Base-by-base conservation (phyloP, 495 filamentous ascomycete species). In the Aspergillus coremiiformis region DNA sequence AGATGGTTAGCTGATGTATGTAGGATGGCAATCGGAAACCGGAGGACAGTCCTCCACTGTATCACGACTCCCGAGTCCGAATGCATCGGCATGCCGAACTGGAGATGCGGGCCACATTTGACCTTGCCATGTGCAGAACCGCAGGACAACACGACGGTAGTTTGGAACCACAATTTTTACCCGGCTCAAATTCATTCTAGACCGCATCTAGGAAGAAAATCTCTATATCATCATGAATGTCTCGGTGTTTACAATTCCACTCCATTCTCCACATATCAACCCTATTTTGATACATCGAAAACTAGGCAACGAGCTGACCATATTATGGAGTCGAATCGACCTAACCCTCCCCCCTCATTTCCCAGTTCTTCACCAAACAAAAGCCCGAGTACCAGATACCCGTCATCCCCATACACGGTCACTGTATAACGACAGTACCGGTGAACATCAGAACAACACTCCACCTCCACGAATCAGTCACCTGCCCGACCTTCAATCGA, bases 341-440 rank as follows among this genome's bases (percentile, higher is more conserved):
- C 7, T 3, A 30, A 30, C 1, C 7, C 7, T 11, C 7, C 27
- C 27, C 12, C 8, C 32, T 12, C 32, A 35, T 35, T n/a, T 12
- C 12, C 32, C 32, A 35, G 32, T 12, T 35, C 14, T 35, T 35
- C 32, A 35, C 11, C 37, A 15, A 19, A 35, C 4, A 35, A 41
- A 20, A 17, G 6, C 37, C 37, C 15, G 37, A 21, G 37, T 41
- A 41, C 9, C 3, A 11, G 37, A 41, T 41, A 41, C 37, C 37
- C 19, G 37, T 41, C 37, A 41, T 12, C 19, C 23, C 10, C n/a
- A 60, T 60, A 60, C 57, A 44, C 8, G 17, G 57, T 60, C 47
- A 60, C 49, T 55, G 57, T 60, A 60, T 53, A 60, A 60, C 57
- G 50, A 11, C 30, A 27, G 47, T 46, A 49, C 47, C 47, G 41